Evolutionary conservation across 106 monocot genomes (phyloP).

Genomic region (Dendrobium catenatum): DNA sequence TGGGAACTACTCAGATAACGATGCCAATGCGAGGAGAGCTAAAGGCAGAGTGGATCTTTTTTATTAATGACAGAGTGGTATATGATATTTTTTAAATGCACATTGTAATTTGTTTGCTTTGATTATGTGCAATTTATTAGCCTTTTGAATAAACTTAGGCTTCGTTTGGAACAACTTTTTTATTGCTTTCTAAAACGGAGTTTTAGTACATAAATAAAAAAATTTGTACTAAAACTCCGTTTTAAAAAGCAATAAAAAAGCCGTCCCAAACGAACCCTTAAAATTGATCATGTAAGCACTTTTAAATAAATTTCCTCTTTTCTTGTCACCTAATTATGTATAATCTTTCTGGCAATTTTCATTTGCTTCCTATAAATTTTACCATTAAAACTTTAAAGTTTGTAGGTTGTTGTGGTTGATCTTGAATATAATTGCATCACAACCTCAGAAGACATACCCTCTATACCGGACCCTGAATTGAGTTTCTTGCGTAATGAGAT

Average conservation of each 20-base stretch:
- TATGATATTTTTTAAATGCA: not conserved
- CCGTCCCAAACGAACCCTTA: too few relatives aligned
- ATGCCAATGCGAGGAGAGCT: too few relatives aligned
- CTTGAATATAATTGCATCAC: slow-evolving; percentile 85
- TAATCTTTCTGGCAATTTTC: not conserved
- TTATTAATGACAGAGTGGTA: not conserved
- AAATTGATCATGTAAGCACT: not conserved
- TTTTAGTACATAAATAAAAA: too few relatives aligned
- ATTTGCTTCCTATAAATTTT: not conserved
- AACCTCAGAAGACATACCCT: slow-evolving; percentile 87
- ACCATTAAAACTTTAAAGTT: slow-evolving; percentile 8
- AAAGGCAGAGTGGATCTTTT: too few relatives aligned
- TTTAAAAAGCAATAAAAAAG: too few relatives aligned
- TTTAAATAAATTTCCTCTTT: not conserved
- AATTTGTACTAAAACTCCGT: too few relatives aligned
- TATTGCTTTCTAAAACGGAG: too few relatives aligned
- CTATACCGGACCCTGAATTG: slow-evolving; percentile 76
- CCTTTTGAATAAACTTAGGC: not conserved
- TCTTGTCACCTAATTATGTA: not conserved
- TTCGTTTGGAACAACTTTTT: too few relatives aligned
- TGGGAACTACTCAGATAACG: too few relatives aligned
- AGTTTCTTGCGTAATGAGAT: slow-evolving; percentile 70
- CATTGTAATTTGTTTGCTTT: not conserved
- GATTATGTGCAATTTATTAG: not conserved
- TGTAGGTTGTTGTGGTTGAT: slow-evolving; percentile 95